Evolutionary conservation across 2,329 filamentous ascomycete species (phyloP), one percentile per base, ranked within the genome.

Genomic region (Sordariomycetes sp.): DNA sequence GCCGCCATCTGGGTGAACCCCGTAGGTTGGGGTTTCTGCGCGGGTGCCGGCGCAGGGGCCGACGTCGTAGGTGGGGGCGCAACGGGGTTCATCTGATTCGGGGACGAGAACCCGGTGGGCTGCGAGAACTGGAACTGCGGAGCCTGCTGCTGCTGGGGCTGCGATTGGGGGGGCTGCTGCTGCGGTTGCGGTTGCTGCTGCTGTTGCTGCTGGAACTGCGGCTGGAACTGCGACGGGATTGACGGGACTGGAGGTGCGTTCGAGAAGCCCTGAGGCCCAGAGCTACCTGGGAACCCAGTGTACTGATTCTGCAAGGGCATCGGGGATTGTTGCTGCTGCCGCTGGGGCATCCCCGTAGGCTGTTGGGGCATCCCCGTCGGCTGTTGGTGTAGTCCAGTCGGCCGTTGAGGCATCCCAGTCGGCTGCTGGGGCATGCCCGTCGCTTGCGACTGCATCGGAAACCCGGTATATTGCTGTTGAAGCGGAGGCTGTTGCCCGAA

Each of bases 1-100:
- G 83, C 82, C 11, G 84, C 81, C 82, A 87, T 87, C 62, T 85
- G 79, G 57, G 73, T 78, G 68, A 87, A 87, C 25, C 84, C 84
- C 1, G 84, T 87, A 18, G 82, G 71, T 68, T 87, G 83, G 7
- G 87, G 79, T 63, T 87, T 83, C 65, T 87, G 81, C 14, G 84
- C 74, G 12, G 84, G 78, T 16, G 83, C 74, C 10, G 83, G 73
- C 32, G 81, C 76, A 22, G 78, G 72, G 25, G 78, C 72, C 70
- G 40, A 46, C 18, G 40, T n/a, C 40, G 18, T 16, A 11, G 83
- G 73, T 32, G 81, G 76, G 20, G 78, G 72, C 25, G 78, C 72
- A 70, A 60, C 58, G 28, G 60, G 79, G 66, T 83, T 80, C 55
- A 76, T 70, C 34, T 79, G 75, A 28, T 75, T 64, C 46, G 78